Evolutionary conservation across 768 basidiomycete genomes (phyloP).

Genomic region (Dioszegia hungarica): DNA sequence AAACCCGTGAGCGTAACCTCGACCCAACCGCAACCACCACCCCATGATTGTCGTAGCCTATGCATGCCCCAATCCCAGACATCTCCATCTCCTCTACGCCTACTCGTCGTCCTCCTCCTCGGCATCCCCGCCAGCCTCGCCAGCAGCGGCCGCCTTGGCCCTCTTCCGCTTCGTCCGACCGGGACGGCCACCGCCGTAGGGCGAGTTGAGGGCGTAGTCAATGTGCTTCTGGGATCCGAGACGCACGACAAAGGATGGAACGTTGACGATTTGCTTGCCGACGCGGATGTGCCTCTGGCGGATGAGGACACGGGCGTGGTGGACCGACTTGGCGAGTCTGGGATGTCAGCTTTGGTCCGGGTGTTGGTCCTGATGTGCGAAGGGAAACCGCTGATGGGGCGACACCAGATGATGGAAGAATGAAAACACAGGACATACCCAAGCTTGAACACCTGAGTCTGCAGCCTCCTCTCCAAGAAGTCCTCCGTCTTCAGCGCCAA

Average conservation of each 20-base stretch:
- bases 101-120: constrained; percentile 77
- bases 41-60: neutral
- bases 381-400: no score
- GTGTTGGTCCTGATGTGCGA: no score
- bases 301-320: constrained; percentile 97
- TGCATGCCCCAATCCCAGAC: neutral
- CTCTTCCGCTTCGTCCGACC: constrained; percentile 99
- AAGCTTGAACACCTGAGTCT: constrained; percentile 99
- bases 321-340: constrained; percentile 91
- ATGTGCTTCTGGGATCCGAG: constrained; percentile 99
- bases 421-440: constrained; percentile 46
- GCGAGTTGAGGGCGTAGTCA: constrained; percentile 95
- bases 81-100: neutral
- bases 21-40: neutral
- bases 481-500: constrained; percentile 98
- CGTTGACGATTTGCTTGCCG: constrained; percentile 98
- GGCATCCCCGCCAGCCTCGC: constrained; percentile 80
- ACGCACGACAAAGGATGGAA: constrained; percentile 97
- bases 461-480: constrained; percentile 98
- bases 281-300: constrained; percentile 99
- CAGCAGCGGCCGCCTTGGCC: constrained; percentile 83
- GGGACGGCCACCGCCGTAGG: constrained; percentile 78
- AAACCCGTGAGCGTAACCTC: no score
- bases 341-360: neutral
- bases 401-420: neutral